Base-by-base conservation (phyloP, 2,329 filamentous ascomycete genomes). In the Cytospora chrysosperma region DNA sequence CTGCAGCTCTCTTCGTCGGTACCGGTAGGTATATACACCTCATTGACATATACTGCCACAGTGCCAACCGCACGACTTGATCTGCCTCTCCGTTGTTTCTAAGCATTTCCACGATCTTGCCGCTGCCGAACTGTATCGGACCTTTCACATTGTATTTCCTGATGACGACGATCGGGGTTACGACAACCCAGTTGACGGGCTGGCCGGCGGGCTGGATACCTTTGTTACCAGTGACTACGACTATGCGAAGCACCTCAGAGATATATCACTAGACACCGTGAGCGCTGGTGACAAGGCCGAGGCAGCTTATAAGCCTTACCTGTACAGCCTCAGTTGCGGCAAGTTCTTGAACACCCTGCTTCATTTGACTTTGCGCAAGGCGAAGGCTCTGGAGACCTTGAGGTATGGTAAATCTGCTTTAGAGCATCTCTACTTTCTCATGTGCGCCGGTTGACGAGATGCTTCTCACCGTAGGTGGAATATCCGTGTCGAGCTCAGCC, bases 311-410 rank as follows among this genome's bases (percentile, higher is more conserved):
- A 80, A 81, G 61, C 75, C 80, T 1, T 87, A 86, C 67, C 75
- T 82, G 9, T 83, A 83, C 69, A 82, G 75, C 61, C 73, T 79
- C 34, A 85, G 81, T 71, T 86, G 83, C 69, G 86, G 85, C 58
- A 88, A 86, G 74, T 87, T 88, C 62, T 78, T 89, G 72, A 88
- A 86, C 68, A 87, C 85, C 0, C 72, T 89, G 50, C 72, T 89
- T 7, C 78, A 82, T 32, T 69, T 87, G 70, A 81, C 84, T 1
- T 70, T 89, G 65, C 83, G 81, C 68, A 84, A 82, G 67, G 80
- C 85, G 30, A 78, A 74, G 51, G 75, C 78, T 0, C 76, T 89
- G 27, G 85, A 88, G 70, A 77, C 76, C 3, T 87, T 88, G 69
- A 78, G 75, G 83, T 86, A 69, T 65, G 81, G 73, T 28, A 8